Base-by-base conservation (phyloP, 2,329 filamentous ascomycete species). In the Aotearoamyces nothofagi region DNA sequence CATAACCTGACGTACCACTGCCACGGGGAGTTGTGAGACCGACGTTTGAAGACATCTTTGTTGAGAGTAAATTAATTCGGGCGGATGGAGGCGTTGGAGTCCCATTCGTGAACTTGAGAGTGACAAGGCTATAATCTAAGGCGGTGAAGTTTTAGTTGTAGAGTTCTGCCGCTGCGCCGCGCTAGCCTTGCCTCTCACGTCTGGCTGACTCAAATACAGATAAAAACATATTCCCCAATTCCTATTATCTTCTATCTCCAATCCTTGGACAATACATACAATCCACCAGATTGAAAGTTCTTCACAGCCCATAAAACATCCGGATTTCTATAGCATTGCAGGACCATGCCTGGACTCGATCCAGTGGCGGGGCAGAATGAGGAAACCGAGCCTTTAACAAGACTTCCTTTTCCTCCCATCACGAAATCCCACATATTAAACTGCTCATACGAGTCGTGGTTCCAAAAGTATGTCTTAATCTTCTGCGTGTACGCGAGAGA, bases 1-100 rank as follows among this genome's bases (percentile, higher is more conserved):
- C 87, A 53, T 96, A 96, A 50, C 90, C 90, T 1, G 87, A 96
- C 33, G 90, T 98, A 26, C 90, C 90, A 50, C 81, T 92, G 42
- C 90, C 90, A 47, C 90, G 78, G 3, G 90, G 90, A 4, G 90
- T 98, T 33, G 78, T 75, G 45, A 98, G 82, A 33, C 90, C 92
- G 48, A 98, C 90, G 60, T 98, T 98, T 41, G 90, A 84, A 35
- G 86, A 90, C 90, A 96, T 96, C 43, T 17, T 47, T 22, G 10
- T 19, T 24, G n/a, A 32, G 19, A 25, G 7, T 20, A n/a, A n/a
- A 20, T 20, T 20, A n/a, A 8, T 20, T 7, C 19, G n/a, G 7
- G 19, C 19, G 19, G 19, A 20, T 7, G n/a, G n/a, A 8, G n/a
- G 7, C n/a, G n/a, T n/a, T 20, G 19, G 7, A 20, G 19, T 8